Evolutionary conservation across 108 stramenopile genomes (phyloP).

Genomic region (Cyclotella sp.): DNA sequence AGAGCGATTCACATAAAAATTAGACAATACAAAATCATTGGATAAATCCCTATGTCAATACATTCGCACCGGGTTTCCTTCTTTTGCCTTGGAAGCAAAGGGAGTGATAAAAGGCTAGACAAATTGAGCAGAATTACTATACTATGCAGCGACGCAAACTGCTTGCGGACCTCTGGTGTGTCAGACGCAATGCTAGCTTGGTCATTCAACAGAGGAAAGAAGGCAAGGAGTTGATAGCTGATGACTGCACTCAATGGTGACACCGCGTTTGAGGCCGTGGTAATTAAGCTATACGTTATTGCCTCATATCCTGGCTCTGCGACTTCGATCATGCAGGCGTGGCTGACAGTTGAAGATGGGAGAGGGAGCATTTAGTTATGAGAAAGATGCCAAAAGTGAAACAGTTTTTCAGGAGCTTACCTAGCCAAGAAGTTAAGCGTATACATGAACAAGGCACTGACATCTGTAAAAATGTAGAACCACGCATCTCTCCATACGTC

Average conservation of each 20-base stretch:
- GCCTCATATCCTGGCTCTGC: slow-evolving; percentile 56
- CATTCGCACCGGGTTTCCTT: slow-evolving; percentile 36
- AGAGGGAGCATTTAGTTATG: too few species aligned
- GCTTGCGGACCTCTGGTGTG: slow-evolving; percentile 44
- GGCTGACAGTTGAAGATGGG: slow-evolving; percentile 5
- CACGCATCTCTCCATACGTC: slow-evolving; percentile 39
- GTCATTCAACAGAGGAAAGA: slow-evolving; percentile 48
- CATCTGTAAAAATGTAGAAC: slow-evolving; percentile 59
- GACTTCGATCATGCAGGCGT: slow-evolving; percentile 54
- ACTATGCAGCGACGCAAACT: slow-evolving; percentile 43
- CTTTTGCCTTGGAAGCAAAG: slow-evolving; percentile 56
- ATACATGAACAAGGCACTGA: slow-evolving; percentile 53
- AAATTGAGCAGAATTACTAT: slow-evolving; percentile 45
- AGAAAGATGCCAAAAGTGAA: background rate
- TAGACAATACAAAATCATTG: background rate
- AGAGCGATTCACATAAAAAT: background rate
- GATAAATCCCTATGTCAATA: background rate
- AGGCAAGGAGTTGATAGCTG: slow-evolving; percentile 52
- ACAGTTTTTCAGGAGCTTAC: background rate
- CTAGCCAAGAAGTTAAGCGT: slow-evolving; percentile 52
- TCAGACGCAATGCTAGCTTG: slow-evolving; percentile 50
- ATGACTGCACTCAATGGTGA: slow-evolving; percentile 52
- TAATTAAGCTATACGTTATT: slow-evolving; percentile 53
- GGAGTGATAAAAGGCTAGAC: slow-evolving; percentile 46
- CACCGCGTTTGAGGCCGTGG: slow-evolving; percentile 52